A percentile compares a stretch with the other conserved stretches of the same genome.
These are phyloP conservation scores for Abrus precatorius DNA, from an alignment of 306 rosid genomes.

Conservation along the genomic window DNA sequence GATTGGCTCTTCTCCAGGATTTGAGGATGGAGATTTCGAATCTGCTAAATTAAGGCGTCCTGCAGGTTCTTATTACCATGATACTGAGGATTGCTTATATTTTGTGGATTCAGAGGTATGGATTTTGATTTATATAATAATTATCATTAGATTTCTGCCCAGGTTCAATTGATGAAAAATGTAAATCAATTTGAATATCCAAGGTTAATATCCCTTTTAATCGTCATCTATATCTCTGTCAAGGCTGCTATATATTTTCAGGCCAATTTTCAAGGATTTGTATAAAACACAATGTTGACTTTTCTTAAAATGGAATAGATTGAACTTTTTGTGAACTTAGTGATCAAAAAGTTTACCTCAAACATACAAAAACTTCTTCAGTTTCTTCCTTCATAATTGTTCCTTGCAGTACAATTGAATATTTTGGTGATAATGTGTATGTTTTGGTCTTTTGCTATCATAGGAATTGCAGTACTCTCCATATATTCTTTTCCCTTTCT, in stretches of 20 bases:
- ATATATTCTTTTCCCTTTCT: neutral
- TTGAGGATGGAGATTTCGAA: constrained; percentile 92
- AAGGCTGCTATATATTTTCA: constrained; percentile 26
- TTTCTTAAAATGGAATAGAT: constrained; percentile 11
- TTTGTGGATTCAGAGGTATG: constrained; percentile 95
- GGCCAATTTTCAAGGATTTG: constrained; percentile 14
- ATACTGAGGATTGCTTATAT: constrained; percentile 77
- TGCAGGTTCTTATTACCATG: constrained; percentile 81
- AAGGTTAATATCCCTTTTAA: neutral
- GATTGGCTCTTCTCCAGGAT: constrained; percentile 95
- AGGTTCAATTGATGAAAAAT: constrained; percentile 31
- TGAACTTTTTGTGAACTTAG: neutral
- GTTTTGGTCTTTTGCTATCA: neutral
- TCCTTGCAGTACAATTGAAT: neutral
- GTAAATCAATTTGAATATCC: constrained; percentile 20
- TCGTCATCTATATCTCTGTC: constrained; percentile 5
- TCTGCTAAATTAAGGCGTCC: constrained; percentile 88
- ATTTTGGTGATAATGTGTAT: neutral
- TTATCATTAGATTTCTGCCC: constrained; percentile 18
- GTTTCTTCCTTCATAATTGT: neutral
- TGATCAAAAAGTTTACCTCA: neutral
- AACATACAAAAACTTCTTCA: neutral
- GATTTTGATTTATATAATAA: constrained; percentile 30
- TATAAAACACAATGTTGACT: neutral
- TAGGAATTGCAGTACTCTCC: neutral